Conservation (phyloP, 345 rosid species). For the Citrus mangshanensis region DNA sequence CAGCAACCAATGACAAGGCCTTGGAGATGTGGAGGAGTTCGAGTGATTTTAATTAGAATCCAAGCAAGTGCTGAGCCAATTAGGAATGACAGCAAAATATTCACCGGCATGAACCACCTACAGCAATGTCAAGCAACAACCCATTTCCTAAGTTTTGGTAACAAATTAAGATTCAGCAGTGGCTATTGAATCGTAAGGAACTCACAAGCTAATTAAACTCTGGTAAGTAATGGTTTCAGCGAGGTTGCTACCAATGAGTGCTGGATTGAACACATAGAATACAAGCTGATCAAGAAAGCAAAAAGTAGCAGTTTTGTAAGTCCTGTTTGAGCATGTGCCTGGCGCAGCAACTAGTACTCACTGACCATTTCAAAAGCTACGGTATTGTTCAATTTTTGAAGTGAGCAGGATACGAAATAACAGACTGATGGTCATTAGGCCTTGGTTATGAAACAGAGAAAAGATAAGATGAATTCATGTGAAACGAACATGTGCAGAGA, state of each 20-base stretch:
- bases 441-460: background rate
- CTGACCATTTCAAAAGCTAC: background rate
- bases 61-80: constrained; percentile 50
- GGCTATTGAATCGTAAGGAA: background rate
- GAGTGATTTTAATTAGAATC: constrained; percentile 36
- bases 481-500: background rate
- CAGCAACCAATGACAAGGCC: constrained; percentile 58
- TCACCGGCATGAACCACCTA: constrained; percentile 67
- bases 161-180: background rate
- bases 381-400: background rate
- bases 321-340: background rate
- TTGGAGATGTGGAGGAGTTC: constrained; percentile 40
- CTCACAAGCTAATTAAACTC: constrained; percentile 38
- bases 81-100: constrained; percentile 33
- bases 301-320: background rate
- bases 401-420: background rate
- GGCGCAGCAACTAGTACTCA: background rate
- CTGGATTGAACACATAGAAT: constrained; percentile 43
- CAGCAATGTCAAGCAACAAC: background rate
- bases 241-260: constrained; percentile 38
- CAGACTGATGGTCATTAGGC: background rate
- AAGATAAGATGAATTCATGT: background rate
- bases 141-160: background rate
- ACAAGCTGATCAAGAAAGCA: constrained; percentile 26
- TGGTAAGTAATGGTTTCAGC: constrained; percentile 33